Evolutionary conservation across 2,329 filamentous ascomycete genomes (phyloP), one percentile per base, ranked within the genome.

Genomic region (Ustilaginoidea virens): DNA sequence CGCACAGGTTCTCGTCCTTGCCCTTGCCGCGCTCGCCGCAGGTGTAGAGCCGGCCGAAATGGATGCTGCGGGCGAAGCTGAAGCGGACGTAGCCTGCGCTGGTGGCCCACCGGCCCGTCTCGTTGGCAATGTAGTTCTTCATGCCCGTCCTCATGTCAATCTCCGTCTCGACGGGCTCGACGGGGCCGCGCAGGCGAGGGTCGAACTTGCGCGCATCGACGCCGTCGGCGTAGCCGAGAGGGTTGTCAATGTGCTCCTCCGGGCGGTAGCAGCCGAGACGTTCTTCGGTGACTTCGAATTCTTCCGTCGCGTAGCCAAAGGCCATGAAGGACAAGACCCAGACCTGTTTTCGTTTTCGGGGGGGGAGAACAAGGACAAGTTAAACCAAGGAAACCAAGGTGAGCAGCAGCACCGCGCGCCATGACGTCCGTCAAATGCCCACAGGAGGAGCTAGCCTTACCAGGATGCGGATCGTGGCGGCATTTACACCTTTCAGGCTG

Each of bases 71-170:
- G 10, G 65, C 64, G 36, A 90, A 63, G 42, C 79, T 85, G 53
- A 72, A 81, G 40, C 75, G 74, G 34, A 93, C 65, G 45, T 87
- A 94, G 22, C 80, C 86, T 6, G 80, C 62, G 37, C 85, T 93
- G 13, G 90, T 98, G 2, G 86, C 82, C 80, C 86, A 94, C 23
- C 71, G 68, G 4, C 85, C 82, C 10, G 58, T 61, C 50, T 96
- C 87, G 45, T 94, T 96, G 35, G 87, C 75, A 40, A 98, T 96
- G 52, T 98, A 98, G 51, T 96, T 96, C 56, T 96, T 98, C 87
- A 98, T 93, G n/a, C 86, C 86, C 1, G 81, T 90, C 5, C 67
- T 58, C 19, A 58, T 57, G 44, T 90, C 81, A 32, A 90, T 69
- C 34, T 80, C 73, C 13, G 80, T 69, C 46, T 90, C 81, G 23